phyloP scores from a whole-genome alignment of 345 rosid species.

The Rhodamnia argentea region DNA sequence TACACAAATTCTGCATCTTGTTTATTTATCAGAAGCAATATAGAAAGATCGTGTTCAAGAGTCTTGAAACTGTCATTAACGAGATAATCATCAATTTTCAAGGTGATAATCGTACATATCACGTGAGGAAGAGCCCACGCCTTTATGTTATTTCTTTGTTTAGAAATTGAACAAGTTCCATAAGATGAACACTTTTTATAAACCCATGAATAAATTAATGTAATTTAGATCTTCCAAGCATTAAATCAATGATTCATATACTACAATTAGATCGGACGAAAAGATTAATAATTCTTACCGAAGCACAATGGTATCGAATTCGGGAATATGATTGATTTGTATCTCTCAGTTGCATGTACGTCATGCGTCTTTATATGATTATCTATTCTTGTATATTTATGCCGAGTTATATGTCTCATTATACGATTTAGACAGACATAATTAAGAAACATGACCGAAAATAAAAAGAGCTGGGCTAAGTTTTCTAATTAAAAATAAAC shows the following conservation, averaged over 20 bases:
- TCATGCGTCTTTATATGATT: background rate
- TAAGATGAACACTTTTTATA: background rate
- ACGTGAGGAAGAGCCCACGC: background rate
- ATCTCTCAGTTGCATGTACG: background rate
- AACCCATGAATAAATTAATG: background rate
- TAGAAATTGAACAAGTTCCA: background rate
- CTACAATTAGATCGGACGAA: background rate
- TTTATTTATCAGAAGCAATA: no score
- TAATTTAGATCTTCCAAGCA: background rate
- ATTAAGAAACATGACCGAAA: no score
- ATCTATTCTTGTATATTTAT: background rate
- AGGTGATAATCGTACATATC: background rate
- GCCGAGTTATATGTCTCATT: no score
- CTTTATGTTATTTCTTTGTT: background rate
- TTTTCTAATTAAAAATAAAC: background rate
- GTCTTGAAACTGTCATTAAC: no score
- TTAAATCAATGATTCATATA: background rate
- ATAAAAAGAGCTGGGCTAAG: background rate
- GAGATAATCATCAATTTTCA: background rate
- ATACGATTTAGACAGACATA: no score
- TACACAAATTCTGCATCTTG: no score
- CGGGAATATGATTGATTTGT: background rate
- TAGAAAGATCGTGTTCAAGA: no score
- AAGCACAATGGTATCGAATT: background rate
- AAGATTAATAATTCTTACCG: background rate